Evolutionary conservation across 176 grass and related monocot genomes (phyloP), one percentile per base, ranked within the genome.

Genomic region (Oryza rufipogon): DNA sequence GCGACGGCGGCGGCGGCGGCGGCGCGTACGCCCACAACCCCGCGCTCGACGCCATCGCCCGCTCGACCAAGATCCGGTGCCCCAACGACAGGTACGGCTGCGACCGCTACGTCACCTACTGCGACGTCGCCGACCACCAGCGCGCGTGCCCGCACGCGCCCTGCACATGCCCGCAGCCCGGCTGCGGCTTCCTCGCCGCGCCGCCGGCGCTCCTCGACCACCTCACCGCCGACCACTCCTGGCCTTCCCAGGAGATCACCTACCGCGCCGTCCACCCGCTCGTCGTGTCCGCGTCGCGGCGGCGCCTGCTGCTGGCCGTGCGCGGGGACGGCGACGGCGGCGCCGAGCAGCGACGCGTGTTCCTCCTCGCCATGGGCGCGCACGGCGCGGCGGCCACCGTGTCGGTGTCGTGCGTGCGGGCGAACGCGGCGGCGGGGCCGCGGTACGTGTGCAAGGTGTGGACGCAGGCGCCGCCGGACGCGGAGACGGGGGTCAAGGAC

Each of bases 361-460:
- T 87, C 86, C 14, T 87, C 3, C 79, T 87, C 4, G 47, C 79
- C 5, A 7, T 76, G 38, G 64, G 85, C 48, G 71, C 48, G 71
- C 71, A 73, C 36, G 85, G 48, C 38, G 71, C 49, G 64, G 1
- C 16, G 36, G 16, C 7, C 0, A 65, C 71, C 71, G 48, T 87
- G 3, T 76, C 85, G 8, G 85, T 81, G 71, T 64, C 72, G 7
- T 81, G 85, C 48, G 64, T 75, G 19, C 30, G 84, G 26, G 86
- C 65, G 7, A 77, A 54, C 73, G 65, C 79, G 13, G 54, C 15
- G 20, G 51, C 79, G 0, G 38, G 48, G 51, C 79, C 65, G 9
- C 39, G 19, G 79, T 87, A 64, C 73, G 64, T n/a, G 26, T 87
- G 86, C 79, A 68, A 77, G 51, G 66, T 87, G 23, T 87, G 79